These are phyloP conservation scores for Candida neerlandica DNA, from an alignment of 1,139 yeast genomes.

Conservation along the genomic window DNA sequence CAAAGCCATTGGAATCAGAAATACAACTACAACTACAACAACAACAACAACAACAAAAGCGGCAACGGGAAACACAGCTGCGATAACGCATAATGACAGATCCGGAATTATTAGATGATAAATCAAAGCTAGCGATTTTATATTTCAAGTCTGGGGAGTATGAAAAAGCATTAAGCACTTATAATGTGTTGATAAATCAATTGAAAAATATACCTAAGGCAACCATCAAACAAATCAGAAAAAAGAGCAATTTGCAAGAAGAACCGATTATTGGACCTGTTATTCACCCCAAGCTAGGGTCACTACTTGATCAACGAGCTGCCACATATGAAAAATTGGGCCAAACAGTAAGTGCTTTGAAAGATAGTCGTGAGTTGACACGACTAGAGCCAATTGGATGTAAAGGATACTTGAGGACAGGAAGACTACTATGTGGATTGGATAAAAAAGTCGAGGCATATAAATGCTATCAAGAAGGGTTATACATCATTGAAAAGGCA, in stretches of 20 bases:
- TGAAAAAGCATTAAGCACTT: constrained; percentile 29
- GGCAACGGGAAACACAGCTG: too few species aligned
- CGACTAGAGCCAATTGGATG: constrained; percentile 55
- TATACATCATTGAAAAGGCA: constrained; percentile 35
- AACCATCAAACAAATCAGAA: constrained; percentile 23
- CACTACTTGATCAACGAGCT: constrained; percentile 52
- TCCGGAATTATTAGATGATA: constrained; percentile 26
- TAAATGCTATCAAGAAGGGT: constrained; percentile 43
- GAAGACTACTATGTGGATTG: constrained; percentile 42
- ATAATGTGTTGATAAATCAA: constrained; percentile 22
- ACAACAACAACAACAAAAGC: too few species aligned
- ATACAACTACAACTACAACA: too few species aligned
- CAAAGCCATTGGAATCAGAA: too few species aligned
- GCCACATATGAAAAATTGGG: constrained; percentile 60
- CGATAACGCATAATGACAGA: background rate
- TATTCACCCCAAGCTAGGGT: constrained; percentile 25
- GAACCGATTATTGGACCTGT: constrained; percentile 32
- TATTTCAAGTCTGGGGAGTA: constrained; percentile 35
- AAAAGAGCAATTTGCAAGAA: constrained; percentile 22
- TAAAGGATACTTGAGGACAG: constrained; percentile 60
- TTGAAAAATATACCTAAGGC: constrained; percentile 19
- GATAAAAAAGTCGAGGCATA: constrained; percentile 45
- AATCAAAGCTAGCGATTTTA: constrained; percentile 32
- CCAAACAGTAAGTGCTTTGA: constrained; percentile 40
- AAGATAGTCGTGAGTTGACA: constrained; percentile 47